A percentile compares a stretch with the other conserved stretches of the same genome.
These are phyloP conservation scores for Pecoramyces ruminantium DNA, from an alignment of 192 early-diverging fungal genomes.

Conservation along the genomic window DNA sequence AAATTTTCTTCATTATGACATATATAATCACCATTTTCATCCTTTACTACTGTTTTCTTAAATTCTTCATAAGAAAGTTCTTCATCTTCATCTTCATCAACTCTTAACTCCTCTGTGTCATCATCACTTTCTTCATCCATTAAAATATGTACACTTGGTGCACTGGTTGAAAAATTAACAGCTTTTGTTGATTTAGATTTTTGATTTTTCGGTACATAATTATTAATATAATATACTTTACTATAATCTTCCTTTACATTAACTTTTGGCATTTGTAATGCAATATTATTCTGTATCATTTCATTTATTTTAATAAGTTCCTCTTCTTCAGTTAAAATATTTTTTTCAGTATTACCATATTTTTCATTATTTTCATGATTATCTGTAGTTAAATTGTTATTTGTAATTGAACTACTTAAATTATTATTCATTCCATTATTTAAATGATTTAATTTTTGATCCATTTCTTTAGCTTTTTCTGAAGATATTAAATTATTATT, in stretches of 20 bases:
- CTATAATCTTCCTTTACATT: neutral
- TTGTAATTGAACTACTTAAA: too few species aligned
- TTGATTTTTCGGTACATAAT: neutral
- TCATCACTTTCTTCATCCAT: neutral
- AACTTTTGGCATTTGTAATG: neutral
- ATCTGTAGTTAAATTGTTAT: too few species aligned
- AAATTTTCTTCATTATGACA: neutral
- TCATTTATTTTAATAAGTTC: neutral
- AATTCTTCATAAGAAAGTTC: neutral
- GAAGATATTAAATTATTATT: neutral
- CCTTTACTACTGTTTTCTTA: neutral
- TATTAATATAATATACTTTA: neutral
- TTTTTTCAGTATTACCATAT: neutral
- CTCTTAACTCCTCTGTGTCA: neutral
- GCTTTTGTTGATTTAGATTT: neutral
- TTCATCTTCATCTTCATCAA: neutral
- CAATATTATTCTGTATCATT: neutral
- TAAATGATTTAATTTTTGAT: neutral
- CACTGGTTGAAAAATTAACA: neutral
- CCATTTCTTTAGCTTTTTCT: neutral
- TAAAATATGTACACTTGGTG: neutral
- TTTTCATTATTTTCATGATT: neutral
- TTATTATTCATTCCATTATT: too few species aligned
- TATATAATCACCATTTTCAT: neutral
- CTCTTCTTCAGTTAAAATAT: neutral